Evolutionary conservation across 257 asterid species (phyloP).

Genomic region (Cruciata laevipes): DNA sequence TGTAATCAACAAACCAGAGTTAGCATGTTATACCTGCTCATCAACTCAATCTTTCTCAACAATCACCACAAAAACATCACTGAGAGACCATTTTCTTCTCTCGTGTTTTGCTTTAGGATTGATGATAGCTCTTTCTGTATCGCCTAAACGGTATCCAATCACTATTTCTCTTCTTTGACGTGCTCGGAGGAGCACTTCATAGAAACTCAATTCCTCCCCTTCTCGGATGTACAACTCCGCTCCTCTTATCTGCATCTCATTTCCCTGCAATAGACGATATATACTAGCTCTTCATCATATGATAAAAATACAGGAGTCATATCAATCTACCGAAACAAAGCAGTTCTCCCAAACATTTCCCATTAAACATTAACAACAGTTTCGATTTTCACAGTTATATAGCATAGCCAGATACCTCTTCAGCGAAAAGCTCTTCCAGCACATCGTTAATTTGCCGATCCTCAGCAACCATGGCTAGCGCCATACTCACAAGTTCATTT

Average conservation of each 20-base stretch:
- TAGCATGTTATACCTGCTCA: background rate
- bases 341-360: background rate
- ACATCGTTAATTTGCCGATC: slow-evolving; percentile 88
- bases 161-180: slow-evolving; percentile 76
- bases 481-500: slow-evolving; percentile 93
- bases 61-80: slow-evolving; percentile 69
- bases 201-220: slow-evolving; percentile 74
- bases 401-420: slow-evolving; percentile 49
- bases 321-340: background rate
- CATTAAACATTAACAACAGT: background rate
- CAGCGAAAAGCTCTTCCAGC: slow-evolving; percentile 85
- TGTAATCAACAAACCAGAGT: too few species aligned
- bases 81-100: slow-evolving; percentile 54
- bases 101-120: slow-evolving; percentile 59
- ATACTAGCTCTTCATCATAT: background rate
- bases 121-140: slow-evolving; percentile 61
- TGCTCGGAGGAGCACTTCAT: slow-evolving; percentile 69
- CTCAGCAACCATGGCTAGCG: slow-evolving; percentile 91
- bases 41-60: slow-evolving; percentile 57
- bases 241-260: slow-evolving; percentile 83
- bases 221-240: slow-evolving; percentile 56
- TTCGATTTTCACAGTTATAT: background rate
- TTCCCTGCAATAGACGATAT: slow-evolving; percentile 39
- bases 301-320: background rate
- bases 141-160: slow-evolving; percentile 66